Conservation (phyloP, 176 grass and related monocot genomes). For the Puya raimondii region DNA sequence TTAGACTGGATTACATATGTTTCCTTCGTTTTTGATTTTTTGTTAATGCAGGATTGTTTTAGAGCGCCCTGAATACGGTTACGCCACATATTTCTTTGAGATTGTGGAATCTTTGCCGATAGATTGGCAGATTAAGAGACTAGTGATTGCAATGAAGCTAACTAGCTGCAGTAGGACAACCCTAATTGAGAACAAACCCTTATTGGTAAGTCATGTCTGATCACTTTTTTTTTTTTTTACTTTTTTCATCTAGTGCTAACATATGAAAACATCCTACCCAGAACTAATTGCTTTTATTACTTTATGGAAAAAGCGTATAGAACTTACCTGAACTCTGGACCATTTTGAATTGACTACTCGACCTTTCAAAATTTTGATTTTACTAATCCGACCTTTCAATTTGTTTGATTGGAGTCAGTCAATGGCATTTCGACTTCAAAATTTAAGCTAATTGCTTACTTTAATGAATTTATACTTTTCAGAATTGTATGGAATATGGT, state of each 20-base stretch:
- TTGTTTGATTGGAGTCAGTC: no score
- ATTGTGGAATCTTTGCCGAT: slow-evolving; percentile 48
- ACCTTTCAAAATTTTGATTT: no score
- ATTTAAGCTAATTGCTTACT: no score
- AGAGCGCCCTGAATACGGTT: slow-evolving; percentile 93
- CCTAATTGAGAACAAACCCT: slow-evolving; percentile 73
- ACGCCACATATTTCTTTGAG: slow-evolving; percentile 96
- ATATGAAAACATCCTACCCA: no score
- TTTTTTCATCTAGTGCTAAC: not conserved
- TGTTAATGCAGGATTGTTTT: slow-evolving; percentile 61
- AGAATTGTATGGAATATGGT: no score
- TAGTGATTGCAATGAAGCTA: slow-evolving; percentile 84
- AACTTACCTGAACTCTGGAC: no score
- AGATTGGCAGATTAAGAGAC: slow-evolving; percentile 70
- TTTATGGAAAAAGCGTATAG: no score
- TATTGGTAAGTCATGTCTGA: slow-evolving; percentile 40
- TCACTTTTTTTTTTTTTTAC: not conserved
- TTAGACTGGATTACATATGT: slow-evolving; percentile 1
- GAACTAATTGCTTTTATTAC: no score
- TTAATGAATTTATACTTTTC: no score
- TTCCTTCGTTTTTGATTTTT: slow-evolving; percentile 3
- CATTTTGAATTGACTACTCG: no score
- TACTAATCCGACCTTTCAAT: no score
- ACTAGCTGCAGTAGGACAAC: slow-evolving; percentile 61
- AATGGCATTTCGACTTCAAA: no score